A percentile compares a stretch with the other conserved stretches of the same genome.
Conservation (phyloP, 495 filamentous ascomycete species). For the Copromyces sp. region DNA sequence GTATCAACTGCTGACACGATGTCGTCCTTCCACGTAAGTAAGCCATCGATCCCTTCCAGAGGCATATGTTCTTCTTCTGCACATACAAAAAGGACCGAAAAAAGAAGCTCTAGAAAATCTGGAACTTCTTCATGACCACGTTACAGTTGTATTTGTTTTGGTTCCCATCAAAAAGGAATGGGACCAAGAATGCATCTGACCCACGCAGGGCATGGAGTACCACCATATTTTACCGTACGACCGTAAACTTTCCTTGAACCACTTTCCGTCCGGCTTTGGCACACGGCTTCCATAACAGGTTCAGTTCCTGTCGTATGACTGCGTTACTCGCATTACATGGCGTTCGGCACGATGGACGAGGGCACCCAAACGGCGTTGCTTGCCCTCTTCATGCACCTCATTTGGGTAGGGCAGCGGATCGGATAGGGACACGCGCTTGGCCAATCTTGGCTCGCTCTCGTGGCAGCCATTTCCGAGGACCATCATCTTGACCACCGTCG, state of each 20-base stretch:
- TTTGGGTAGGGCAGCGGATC: not conserved
- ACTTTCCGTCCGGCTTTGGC: not conserved
- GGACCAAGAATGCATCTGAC: not conserved
- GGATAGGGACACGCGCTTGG: not conserved
- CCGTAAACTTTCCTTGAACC: not conserved
- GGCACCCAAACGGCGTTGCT: not conserved
- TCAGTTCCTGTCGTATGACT: not conserved
- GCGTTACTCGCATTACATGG: not conserved
- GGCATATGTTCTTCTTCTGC: not conserved
- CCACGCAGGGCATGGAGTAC: not conserved
- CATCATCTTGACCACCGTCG: not conserved
- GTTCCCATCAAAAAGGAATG: not conserved
- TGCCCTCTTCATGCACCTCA: not conserved
- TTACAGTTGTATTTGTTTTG: not conserved
- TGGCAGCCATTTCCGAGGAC: not conserved
- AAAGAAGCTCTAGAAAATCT: not conserved
- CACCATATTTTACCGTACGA: not conserved
- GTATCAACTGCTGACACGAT: not conserved
- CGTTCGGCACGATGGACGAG: not conserved
- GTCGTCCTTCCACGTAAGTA: not conserved
- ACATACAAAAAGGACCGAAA: not conserved
- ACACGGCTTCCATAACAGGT: not conserved
- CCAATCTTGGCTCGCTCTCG: not conserved
- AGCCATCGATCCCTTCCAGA: not conserved
- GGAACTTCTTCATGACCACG: not conserved